Base-by-base conservation (phyloP, 164 flowering plant genomes). In the Vitis amurensis region DNA sequence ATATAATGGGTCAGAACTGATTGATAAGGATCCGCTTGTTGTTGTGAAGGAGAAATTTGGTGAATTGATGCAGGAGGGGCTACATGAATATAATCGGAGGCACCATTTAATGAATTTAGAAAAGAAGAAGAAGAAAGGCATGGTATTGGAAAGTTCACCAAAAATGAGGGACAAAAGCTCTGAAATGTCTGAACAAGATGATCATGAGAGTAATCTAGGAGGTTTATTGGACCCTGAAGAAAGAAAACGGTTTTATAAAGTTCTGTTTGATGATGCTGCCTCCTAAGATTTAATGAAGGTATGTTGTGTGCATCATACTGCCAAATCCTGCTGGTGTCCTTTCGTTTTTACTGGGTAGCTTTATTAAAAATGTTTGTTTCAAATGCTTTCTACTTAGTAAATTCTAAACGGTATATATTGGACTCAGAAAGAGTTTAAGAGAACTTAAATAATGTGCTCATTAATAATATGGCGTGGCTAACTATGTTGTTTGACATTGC, bases 11-110 rank as follows among this genome's bases (percentile, higher is more conserved):
- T 81, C 91, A 8, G 87, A 85, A 61, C 60, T 96, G 81, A 74
- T 91, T 59, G 82, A 86, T 44, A 92, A 93, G 80, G 99, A 96
- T 71, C 97, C 97, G 0, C 85, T 96, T 44, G 94, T 96, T 31
- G 79, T 82, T 60, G 94, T 87, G 75, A 96, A 96, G 84, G 97
- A 96, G 31, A 92, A 88, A 70, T 92, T 89, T 80, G 98, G 98
- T 55, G 97, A 88, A 75, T 70, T 96, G 75, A 96, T 96, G 97
- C 95, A 87, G 74, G 95, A 88, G 74, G 98, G 99, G 0, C 89
- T 86, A 73, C 85, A 87, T 80, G 97, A 93, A 71, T 89, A 83
- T 68, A 93, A 92, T 70, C 63, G 72, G 56, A 87, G 95, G 78
- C 83, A 74, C 52, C 72, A 76, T 72, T 70, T 79, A 27, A 12